These are phyloP conservation scores for Rhodofomes roseus DNA, from an alignment of 1,284 basidiomycete genomes.

Conservation along the genomic window DNA sequence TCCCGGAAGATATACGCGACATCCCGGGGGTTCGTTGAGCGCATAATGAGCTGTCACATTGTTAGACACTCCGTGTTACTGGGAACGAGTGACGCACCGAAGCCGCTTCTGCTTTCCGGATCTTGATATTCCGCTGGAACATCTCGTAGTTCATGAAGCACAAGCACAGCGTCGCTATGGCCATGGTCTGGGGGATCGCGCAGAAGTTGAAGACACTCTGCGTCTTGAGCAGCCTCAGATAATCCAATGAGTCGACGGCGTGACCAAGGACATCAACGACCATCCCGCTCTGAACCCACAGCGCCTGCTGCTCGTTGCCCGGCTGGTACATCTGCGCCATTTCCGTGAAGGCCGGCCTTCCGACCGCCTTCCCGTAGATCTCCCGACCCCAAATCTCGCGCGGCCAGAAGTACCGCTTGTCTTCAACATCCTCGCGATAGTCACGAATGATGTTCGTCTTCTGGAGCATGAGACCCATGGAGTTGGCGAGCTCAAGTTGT, in stretches of 20 bases:
- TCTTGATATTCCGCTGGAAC: slow-evolving; percentile 91
- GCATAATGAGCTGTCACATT: slow-evolving; percentile 75
- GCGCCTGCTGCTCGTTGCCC: slow-evolving; percentile 57
- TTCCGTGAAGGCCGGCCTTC: slow-evolving; percentile 47
- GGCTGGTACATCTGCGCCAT: slow-evolving; percentile 59
- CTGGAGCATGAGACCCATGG: slow-evolving; percentile 95
- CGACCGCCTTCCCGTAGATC: slow-evolving; percentile 45
- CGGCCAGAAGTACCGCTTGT: slow-evolving; percentile 93
- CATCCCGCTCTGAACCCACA: slow-evolving; percentile 87
- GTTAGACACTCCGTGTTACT: not conserved
- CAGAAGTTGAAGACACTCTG: slow-evolving; percentile 97
- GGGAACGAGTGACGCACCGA: slow-evolving; percentile 42
- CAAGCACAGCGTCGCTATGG: slow-evolving; percentile 87
- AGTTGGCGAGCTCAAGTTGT: slow-evolving; percentile 88
- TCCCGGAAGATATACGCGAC: slow-evolving; percentile 88
- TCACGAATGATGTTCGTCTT: slow-evolving; percentile 99
- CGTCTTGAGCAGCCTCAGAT: slow-evolving; percentile 83
- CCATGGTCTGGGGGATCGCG: slow-evolving; percentile 95
- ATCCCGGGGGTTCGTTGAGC: slow-evolving; percentile 88
- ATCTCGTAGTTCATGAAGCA: slow-evolving; percentile 96
- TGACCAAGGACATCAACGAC: slow-evolving; percentile 87
- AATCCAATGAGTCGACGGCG: slow-evolving; percentile 85
- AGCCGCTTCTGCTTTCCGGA: slow-evolving; percentile 89
- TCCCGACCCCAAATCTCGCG: slow-evolving; percentile 79
- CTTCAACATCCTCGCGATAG: slow-evolving; percentile 88